Percentiles rank a stretch among this genome's conserved stretches.
These are phyloP conservation scores for Lactarius hatsudake DNA, from an alignment of 768 basidiomycete species.

Conservation along the genomic window DNA sequence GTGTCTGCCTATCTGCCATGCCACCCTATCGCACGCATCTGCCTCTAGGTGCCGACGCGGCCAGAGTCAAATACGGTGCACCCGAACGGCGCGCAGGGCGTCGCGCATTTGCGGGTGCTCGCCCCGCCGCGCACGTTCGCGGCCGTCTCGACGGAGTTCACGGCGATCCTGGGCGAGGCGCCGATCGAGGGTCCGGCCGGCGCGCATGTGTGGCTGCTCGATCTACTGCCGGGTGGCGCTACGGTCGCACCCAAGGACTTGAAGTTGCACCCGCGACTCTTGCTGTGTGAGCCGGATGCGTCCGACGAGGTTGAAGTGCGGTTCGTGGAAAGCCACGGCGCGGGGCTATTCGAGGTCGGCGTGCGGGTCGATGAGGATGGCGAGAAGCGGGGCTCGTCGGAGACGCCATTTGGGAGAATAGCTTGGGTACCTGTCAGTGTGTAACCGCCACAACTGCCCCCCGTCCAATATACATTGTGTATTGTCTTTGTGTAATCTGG, in stretches of 20 bases:
- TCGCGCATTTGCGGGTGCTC: slow-evolving; percentile 50
- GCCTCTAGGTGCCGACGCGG: slow-evolving; percentile 46
- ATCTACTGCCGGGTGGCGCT: slow-evolving; percentile 11
- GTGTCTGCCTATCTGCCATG: background rate
- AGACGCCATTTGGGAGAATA: slow-evolving; percentile 52
- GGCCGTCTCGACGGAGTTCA: slow-evolving; percentile 40
- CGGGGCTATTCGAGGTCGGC: slow-evolving; percentile 54
- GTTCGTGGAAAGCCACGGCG: slow-evolving; percentile 33
- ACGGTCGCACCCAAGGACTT: background rate
- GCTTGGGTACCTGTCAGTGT: slow-evolving; percentile 36
- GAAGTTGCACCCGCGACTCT: slow-evolving; percentile 32
- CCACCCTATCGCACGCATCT: background rate
- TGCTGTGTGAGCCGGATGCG: slow-evolving; percentile 37
- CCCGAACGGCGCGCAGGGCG: slow-evolving; percentile 46
- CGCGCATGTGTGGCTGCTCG: slow-evolving; percentile 22
- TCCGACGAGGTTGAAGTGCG: slow-evolving; percentile 36
- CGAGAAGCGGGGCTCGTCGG: slow-evolving; percentile 34
- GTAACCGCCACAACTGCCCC: background rate
- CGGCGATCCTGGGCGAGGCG: slow-evolving; percentile 45
- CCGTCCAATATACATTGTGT: background rate
- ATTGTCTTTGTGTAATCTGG: background rate
- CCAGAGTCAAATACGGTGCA: slow-evolving; percentile 49
- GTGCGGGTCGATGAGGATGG: slow-evolving; percentile 39
- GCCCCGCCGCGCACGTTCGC: slow-evolving; percentile 34
- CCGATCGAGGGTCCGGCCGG: slow-evolving; percentile 31